Base-by-base conservation (phyloP, 2,329 filamentous ascomycete genomes). In the Ascochyta koolunga region DNA sequence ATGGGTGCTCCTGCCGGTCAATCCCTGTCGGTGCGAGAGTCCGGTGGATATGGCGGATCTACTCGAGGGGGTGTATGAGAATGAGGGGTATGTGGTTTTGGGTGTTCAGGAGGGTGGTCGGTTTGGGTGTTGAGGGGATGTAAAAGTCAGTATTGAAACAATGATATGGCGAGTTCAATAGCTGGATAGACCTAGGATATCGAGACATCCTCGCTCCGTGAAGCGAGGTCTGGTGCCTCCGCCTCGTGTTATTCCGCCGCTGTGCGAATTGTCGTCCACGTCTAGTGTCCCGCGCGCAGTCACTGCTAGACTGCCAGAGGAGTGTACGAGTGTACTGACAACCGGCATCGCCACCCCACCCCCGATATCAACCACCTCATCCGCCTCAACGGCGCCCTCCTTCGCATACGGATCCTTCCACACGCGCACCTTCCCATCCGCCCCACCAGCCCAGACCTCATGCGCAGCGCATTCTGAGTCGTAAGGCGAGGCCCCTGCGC, bases 371-470 rank as follows among this genome's bases (percentile, higher is more conserved):
- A 73, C 38, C 16, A 64, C 64, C 32, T 70, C 61, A 55, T 77
- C 74, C 2, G 82, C 77, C 48, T 67, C 48, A n/a, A 75, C 58
- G 6, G 57, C 60, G 0, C 72, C 73, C 25, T 72, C 67, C 29
- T 56, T 64, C 32, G 51, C 13, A 25, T 60, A 66, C 31, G 73
- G 67, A 60, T 73, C 67, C 16, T 54, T 58, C 74, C 74, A 77
- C 7, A 75, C 72, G 52, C 82, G 75, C 49, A 84, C 75, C 16
- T 61, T 63, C 0, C 86, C 85, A 73, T 88, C 85, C 1, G 70
- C 78, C 0, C 84, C 84, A 9, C 86, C 86, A 39, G 75, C 79
- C 84, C 84, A 87, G 18, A 88, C 70, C 62, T 86, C 82, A 61
- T 81, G 77, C 8, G 76, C 72, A 1, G 50, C 18, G 0, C 40